A percentile compares a stretch with the other conserved stretches of the same genome.
phyloP scores from a whole-genome alignment of 1,139 yeast species.

The Candida pseudoviswanathii region DNA sequence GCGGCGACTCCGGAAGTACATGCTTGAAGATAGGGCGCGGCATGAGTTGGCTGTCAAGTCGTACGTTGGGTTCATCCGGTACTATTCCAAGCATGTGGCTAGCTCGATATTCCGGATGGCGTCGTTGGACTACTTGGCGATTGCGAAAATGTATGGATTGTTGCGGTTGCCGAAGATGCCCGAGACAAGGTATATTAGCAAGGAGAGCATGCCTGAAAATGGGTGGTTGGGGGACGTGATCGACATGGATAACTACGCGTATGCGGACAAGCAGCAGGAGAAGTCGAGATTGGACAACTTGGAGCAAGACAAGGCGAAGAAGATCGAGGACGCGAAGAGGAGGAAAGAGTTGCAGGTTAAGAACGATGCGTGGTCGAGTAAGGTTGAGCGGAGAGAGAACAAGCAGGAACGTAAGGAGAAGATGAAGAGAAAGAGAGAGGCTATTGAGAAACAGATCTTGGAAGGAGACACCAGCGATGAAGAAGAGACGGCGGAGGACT shows the following conservation, averaged over 20 bases:
- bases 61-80: slow-evolving; percentile 80
- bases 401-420: slow-evolving; percentile 66
- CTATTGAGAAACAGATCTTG: slow-evolving; percentile 57
- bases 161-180: slow-evolving; percentile 94
- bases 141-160: slow-evolving; percentile 79
- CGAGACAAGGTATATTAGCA: slow-evolving; percentile 61
- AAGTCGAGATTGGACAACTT: slow-evolving; percentile 59
- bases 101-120: slow-evolving; percentile 81
- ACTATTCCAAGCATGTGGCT: slow-evolving; percentile 90
- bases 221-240: slow-evolving; percentile 73
- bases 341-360: slow-evolving; percentile 52
- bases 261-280: slow-evolving; percentile 68
- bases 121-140: slow-evolving; percentile 67
- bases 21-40: slow-evolving; percentile 70
- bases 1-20: slow-evolving; percentile 52
- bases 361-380: slow-evolving; percentile 81
- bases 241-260: slow-evolving; percentile 67
- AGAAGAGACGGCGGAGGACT: slow-evolving; percentile 66
- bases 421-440: slow-evolving; percentile 63
- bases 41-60: slow-evolving; percentile 81
- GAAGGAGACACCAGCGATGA: slow-evolving; percentile 49
- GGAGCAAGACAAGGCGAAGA: slow-evolving; percentile 46
- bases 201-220: slow-evolving; percentile 51
- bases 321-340: slow-evolving; percentile 48
- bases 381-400: slow-evolving; percentile 61